Evolutionary conservation across 2,329 filamentous ascomycete genomes (phyloP).

Genomic region (Ceratocystis cacaofunesta): DNA sequence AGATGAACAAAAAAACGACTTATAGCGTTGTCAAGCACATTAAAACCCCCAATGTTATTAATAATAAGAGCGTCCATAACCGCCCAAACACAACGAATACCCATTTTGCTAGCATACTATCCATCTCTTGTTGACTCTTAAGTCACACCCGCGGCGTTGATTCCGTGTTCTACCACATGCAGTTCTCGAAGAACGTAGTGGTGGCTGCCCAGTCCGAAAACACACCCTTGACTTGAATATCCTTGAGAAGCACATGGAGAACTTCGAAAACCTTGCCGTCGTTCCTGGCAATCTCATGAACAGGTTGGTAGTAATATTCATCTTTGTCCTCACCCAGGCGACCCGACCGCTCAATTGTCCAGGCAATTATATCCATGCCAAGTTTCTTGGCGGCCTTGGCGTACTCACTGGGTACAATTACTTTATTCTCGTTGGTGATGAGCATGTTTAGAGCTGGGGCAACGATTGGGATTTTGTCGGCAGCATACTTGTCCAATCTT

Average conservation of each 20-base stretch:
- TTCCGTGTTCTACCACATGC: conserved; percentile 28
- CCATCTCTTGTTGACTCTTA: too few species aligned
- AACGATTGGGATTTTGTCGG: conserved; percentile 45
- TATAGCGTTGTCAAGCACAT: too few species aligned
- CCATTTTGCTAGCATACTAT: too few species aligned
- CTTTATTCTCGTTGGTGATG: conserved; percentile 35
- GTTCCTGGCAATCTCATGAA: conserved; percentile 39
- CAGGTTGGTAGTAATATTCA: conserved; percentile 42
- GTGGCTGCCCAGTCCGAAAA: conserved; percentile 59
- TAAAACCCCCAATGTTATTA: too few species aligned
- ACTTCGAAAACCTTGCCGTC: conserved; percentile 54
- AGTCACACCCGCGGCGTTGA: too few species aligned
- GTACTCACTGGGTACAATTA: conserved; percentile 49
- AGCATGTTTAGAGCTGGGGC: conserved; percentile 50
- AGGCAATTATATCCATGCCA: conserved; percentile 50
- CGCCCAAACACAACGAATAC: too few species aligned
- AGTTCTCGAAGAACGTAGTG: conserved; percentile 57
- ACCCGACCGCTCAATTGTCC: conserved; percentile 52
- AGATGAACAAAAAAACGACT: not conserved
- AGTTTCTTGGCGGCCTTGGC: conserved; percentile 44
- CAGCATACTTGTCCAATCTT: conserved; percentile 40
- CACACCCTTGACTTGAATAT: conserved; percentile 46
- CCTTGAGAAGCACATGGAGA: conserved; percentile 46
- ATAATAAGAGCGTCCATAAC: too few species aligned
- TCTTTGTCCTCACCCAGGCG: conserved; percentile 38